Evolutionary conservation across 805 yeast genomes (phyloP).

Genomic region (Monosporozyma yasuniensis): DNA sequence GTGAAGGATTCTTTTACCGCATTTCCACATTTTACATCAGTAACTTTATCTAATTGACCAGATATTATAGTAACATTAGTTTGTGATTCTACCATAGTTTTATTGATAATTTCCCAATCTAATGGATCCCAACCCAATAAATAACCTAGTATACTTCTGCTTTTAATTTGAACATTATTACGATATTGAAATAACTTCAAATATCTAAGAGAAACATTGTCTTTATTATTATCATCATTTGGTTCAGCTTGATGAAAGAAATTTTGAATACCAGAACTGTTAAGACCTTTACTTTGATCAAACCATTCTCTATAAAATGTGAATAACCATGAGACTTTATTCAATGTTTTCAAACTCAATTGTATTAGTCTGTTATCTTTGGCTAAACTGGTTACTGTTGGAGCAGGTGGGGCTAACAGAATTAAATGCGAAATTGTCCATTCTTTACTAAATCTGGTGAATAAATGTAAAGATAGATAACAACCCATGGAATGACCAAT

Average conservation of each 20-base stretch:
- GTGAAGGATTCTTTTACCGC: constrained; percentile 5
- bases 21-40: constrained; percentile 13
- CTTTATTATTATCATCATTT: constrained; percentile 5
- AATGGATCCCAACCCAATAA: constrained; percentile 26
- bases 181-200: constrained; percentile 24
- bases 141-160: constrained; percentile 23
- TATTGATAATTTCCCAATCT: constrained; percentile 15
- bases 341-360: constrained; percentile 10
- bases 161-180: constrained; percentile 24
- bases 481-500: constrained; percentile 75
- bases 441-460: constrained; percentile 22
- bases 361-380: constrained; percentile 11
- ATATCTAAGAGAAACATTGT: constrained; percentile 8
- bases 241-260: constrained; percentile 14
- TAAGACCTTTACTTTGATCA: constrained; percentile 26
- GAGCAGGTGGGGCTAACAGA: constrained; percentile 43
- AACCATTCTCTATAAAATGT: constrained; percentile 23
- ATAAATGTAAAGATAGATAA: constrained; percentile 41
- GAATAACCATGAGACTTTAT: constrained; percentile 18
- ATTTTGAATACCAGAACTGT: constrained; percentile 24
- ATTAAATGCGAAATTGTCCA: constrained; percentile 24
- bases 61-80: constrained; percentile 11
- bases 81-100: not conserved
- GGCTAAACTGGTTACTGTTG: constrained; percentile 12
- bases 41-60: constrained; percentile 21